A percentile compares a stretch with the other conserved stretches of the same genome.
These are phyloP conservation scores for Arthrinium puccinioides DNA, from an alignment of 2,329 filamentous ascomycete genomes.

Conservation along the genomic window DNA sequence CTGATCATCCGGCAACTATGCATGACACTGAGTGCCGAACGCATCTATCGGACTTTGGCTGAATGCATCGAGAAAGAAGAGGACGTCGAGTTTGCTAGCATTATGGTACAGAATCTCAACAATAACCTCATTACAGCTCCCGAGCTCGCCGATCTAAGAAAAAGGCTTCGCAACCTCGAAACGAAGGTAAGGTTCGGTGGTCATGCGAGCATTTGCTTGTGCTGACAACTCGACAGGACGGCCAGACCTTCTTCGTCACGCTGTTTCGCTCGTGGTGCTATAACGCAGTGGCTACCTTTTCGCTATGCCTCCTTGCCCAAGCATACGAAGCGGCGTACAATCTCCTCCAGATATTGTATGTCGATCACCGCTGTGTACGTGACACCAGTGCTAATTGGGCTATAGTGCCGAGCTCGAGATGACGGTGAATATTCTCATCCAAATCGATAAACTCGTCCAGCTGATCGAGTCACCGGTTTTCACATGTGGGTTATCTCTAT, in stretches of 20 bases:
- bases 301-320: conserved; percentile 87
- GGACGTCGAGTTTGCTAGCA: conserved; percentile 96
- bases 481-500: conserved; percentile 78
- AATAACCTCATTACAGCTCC: conserved; percentile 98
- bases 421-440: conserved; percentile 97
- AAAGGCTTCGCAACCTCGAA: conserved; percentile 83
- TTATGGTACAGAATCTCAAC: conserved; percentile 99
- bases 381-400: conserved; percentile 12
- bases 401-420: conserved; percentile 91
- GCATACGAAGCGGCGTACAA: conserved; percentile 98
- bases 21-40: conserved; percentile 83
- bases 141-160: conserved; percentile 83
- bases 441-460: conserved; percentile 97
- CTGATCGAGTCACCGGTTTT: conserved; percentile 95
- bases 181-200: conserved; percentile 53
- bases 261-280: conserved; percentile 97
- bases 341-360: conserved; percentile 87
- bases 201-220: neutral
- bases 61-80: conserved; percentile 97
- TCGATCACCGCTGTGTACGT: neutral
- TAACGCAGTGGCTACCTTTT: conserved; percentile 96
- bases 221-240: conserved; percentile 53
- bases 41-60: conserved; percentile 90
- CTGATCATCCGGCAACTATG: conserved; percentile 94
- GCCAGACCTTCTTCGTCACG: conserved; percentile 89